These are phyloP conservation scores for Thelonectria olida DNA, from an alignment of 2,329 filamentous ascomycete genomes.

Conservation along the genomic window DNA sequence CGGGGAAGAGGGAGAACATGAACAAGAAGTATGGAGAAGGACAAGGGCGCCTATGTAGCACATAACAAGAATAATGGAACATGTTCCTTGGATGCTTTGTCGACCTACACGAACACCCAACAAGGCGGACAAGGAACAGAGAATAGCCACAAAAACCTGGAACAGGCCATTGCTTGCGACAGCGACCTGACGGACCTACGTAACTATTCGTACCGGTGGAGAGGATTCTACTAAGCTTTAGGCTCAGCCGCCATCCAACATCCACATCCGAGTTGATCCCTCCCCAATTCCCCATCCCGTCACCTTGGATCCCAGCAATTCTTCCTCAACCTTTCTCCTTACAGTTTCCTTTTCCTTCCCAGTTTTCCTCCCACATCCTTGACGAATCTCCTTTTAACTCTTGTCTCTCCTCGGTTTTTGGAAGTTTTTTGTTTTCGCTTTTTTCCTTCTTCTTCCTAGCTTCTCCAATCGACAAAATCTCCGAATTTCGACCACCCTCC, in stretches of 20 bases:
- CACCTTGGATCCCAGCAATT: too few species aligned
- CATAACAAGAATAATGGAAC: too few species aligned
- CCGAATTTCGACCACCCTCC: neutral
- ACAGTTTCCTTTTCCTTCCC: too few species aligned
- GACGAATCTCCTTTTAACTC: neutral
- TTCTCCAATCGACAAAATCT: neutral
- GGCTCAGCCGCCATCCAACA: slow-evolving; percentile 3
- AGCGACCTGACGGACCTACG: neutral
- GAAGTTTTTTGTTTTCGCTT: neutral
- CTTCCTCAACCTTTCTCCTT: too few species aligned
- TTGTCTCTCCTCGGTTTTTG: neutral
- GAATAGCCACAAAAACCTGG: neutral
- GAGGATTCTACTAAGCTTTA: neutral
- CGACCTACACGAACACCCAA: slow-evolving; percentile 1
- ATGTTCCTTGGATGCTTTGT: too few species aligned
- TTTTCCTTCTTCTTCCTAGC: slow-evolving; percentile 9
- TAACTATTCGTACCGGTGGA: slow-evolving; percentile 2
- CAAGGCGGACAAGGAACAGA: slow-evolving; percentile 10
- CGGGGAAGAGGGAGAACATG: neutral
- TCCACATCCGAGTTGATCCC: too few species aligned
- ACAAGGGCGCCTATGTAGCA: too few species aligned
- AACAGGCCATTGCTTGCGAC: too few species aligned
- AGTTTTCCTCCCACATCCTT: neutral
- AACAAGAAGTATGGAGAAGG: too few species aligned
- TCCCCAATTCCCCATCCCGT: too few species aligned